Base-by-base conservation (phyloP, 2,329 filamentous ascomycete species). In the Xylariaceae sp. region DNA sequence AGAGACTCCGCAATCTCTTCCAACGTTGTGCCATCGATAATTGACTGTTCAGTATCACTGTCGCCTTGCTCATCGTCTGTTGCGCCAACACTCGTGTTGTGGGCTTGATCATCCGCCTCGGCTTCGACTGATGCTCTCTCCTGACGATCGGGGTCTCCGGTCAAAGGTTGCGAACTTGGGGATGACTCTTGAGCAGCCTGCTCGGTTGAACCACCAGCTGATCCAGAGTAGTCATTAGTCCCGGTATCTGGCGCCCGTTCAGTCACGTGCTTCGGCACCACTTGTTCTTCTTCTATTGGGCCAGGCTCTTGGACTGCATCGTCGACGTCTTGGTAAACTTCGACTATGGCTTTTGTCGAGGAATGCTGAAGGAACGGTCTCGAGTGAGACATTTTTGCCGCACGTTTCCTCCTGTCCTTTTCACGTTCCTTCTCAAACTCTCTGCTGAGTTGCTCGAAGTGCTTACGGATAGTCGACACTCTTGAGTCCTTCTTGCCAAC, bases 371-470 rank as follows among this genome's bases (percentile, higher is more conserved):
- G 60, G 55, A 90, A 90, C 1, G 87, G 86, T 41, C 89, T 76
- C 11, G 86, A 85, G 55, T 75, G 69, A 15, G 76, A 72, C 53
- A 83, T 79, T 51, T 80, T 87, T 29, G 85, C 83, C 17, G 86
- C 84, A 38, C 86, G 70, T 55, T 88, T 83, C 49, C 81, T 82
- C 44, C 85, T 77, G 56, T 96, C 90, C 31, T 84, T 81, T 46
- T 93, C 75, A 28, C 92, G 77, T 60, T 98, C 90, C 50, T 90
- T 94, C 53, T 95, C 88, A 46, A 98, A 98, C 53, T 98, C 93
- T 16, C 89, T 81, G 48, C 88, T 95, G 36, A 98, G 70, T 57
- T 96, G 89, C 58, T 98, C 93, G 53, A 98, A 96, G 56, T 96
- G 92, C 47, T 86, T 86, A 13, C 92, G 87, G 31, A 98, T 69